Conservation (phyloP, 2,329 filamentous ascomycete species). For the Stemphylium vesicarium region DNA sequence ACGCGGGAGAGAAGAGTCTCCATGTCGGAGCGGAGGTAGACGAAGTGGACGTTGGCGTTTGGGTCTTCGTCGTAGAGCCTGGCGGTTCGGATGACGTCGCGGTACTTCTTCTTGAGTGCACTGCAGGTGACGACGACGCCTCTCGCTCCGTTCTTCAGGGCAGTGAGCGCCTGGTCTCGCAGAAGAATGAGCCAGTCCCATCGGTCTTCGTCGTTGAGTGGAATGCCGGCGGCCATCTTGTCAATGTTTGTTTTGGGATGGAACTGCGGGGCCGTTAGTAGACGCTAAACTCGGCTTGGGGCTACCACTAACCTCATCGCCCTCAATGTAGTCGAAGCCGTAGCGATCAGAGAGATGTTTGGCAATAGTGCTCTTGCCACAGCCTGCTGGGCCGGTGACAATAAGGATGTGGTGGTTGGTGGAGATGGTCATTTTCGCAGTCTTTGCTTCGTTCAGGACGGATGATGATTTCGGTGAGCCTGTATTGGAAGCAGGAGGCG, state of each 20-base stretch:
- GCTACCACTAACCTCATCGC: constrained; percentile 54
- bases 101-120: constrained; percentile 94
- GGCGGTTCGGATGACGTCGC: constrained; percentile 69
- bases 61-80: constrained; percentile 55
- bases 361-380: constrained; percentile 61
- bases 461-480: constrained; percentile 30
- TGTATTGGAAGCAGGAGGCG: constrained; percentile 38
- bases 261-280: constrained; percentile 44
- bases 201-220: constrained; percentile 88
- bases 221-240: constrained; percentile 86
- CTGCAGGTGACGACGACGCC: constrained; percentile 96
- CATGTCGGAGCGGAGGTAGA: constrained; percentile 84
- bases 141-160: constrained; percentile 43
- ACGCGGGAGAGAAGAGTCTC: constrained; percentile 78
- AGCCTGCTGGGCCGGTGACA: constrained; percentile 61
- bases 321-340: constrained; percentile 57
- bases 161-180: constrained; percentile 53
- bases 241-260: constrained; percentile 63
- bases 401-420: constrained; percentile 58
- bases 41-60: constrained; percentile 73
- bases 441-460: constrained; percentile 19
- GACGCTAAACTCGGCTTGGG: not conserved
- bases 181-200: constrained; percentile 87
- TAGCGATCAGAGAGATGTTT: constrained; percentile 54
- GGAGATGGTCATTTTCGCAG: constrained; percentile 37